phyloP scores from a whole-genome alignment of 805 yeast species.

The Wickerhamiella musiphila region DNA sequence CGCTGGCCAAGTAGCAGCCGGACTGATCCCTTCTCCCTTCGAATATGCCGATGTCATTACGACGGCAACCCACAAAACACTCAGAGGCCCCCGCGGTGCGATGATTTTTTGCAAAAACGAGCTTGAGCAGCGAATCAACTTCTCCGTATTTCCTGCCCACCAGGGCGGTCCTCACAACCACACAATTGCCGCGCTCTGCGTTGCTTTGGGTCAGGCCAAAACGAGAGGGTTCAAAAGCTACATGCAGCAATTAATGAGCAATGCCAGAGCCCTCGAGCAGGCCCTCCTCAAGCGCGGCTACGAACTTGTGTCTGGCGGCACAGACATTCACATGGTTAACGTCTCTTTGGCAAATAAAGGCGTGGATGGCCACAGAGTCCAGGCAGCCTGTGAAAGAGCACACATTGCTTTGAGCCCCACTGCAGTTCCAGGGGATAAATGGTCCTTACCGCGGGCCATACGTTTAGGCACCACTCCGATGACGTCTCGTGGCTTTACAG shows the following conservation, averaged over 20 bases:
- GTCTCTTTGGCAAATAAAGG: slow-evolving; percentile 64
- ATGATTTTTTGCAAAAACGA: slow-evolving; percentile 97
- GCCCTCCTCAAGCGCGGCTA: slow-evolving; percentile 58
- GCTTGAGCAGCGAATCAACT: slow-evolving; percentile 85
- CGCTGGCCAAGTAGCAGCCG: slow-evolving; percentile 89
- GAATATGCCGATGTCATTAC: slow-evolving; percentile 95
- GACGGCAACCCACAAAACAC: slow-evolving; percentile 95
- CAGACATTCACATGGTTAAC: slow-evolving; percentile 92
- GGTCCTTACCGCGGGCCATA: slow-evolving; percentile 91
- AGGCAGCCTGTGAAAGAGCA: slow-evolving; percentile 81
- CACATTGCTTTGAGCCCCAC: slow-evolving; percentile 94
- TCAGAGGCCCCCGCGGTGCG: slow-evolving; percentile 99
- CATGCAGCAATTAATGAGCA: slow-evolving; percentile 71
- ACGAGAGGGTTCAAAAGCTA: slow-evolving; percentile 80
- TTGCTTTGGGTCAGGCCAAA: slow-evolving; percentile 86
- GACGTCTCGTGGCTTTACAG: slow-evolving; percentile 92
- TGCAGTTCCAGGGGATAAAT: slow-evolving; percentile 93
- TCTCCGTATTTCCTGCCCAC: slow-evolving; percentile 98
- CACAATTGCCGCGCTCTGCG: slow-evolving; percentile 92
- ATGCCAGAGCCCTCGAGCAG: slow-evolving; percentile 65
- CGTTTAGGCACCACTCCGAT: slow-evolving; percentile 97
- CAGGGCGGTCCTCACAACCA: slow-evolving; percentile 99
- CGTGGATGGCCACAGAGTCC: slow-evolving; percentile 92
- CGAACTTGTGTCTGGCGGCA: slow-evolving; percentile 80
- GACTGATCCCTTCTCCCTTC: slow-evolving; percentile 89